Evolutionary conservation across 306 rosid genomes (phyloP).

Genomic region (Dalbergia cultrata): DNA sequence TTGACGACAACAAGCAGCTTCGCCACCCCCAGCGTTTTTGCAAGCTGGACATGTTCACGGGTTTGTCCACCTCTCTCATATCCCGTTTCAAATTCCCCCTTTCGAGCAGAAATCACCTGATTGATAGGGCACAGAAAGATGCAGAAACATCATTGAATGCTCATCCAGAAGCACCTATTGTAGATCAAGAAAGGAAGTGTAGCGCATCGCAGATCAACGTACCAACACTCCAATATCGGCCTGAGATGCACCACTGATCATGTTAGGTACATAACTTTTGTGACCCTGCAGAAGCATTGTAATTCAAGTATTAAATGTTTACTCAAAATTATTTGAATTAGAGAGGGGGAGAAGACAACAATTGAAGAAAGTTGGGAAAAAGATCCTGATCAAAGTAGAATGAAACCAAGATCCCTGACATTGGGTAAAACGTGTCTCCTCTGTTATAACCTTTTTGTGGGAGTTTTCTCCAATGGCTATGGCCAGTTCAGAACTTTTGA

Average conservation of each 20-base stretch:
- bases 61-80: slow-evolving; percentile 94
- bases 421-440: neutral
- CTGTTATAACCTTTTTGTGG: neutral
- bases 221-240: slow-evolving; percentile 99
- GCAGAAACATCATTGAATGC: slow-evolving; percentile 28
- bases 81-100: slow-evolving; percentile 98
- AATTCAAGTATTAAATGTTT: slow-evolving; percentile 31
- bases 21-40: slow-evolving; percentile 80
- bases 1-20: slow-evolving; percentile 79
- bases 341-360: neutral
- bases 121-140: slow-evolving; percentile 12
- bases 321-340: neutral
- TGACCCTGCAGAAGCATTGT: slow-evolving; percentile 76
- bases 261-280: slow-evolving; percentile 99
- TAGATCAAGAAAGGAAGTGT: slow-evolving; percentile 19
- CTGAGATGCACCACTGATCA: slow-evolving; percentile 99
- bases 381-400: neutral
- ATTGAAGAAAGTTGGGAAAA: neutral
- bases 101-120: slow-evolving; percentile 97
- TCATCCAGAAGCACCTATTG: slow-evolving; percentile 20
- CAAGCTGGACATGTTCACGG: slow-evolving; percentile 87
- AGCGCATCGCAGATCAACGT: slow-evolving; percentile 49
- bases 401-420: neutral
- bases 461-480: neutral
- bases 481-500: neutral